A percentile compares a stretch with the other conserved stretches of the same genome.
Conservation (phyloP, 352 stramenopile species). For the Blastocystis sp. region DNA sequence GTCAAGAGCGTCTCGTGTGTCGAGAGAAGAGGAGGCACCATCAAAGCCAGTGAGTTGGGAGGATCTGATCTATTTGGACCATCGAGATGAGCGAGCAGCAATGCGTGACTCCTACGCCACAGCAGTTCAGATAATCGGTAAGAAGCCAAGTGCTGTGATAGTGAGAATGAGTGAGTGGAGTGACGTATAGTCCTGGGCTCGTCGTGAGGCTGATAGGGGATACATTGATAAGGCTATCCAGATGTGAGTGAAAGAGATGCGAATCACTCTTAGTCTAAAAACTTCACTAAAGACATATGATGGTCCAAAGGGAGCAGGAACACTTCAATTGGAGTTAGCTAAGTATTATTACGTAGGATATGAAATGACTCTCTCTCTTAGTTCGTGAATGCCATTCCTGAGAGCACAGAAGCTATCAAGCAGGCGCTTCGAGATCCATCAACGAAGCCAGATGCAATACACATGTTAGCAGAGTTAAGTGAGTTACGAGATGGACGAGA, state of each 20-base stretch:
- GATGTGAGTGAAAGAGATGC: not conserved
- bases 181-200: not conserved
- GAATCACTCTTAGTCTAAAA: not conserved
- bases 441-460: not conserved
- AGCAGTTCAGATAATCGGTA: not conserved
- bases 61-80: conserved; percentile 4
- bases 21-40: too few species aligned
- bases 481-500: not conserved
- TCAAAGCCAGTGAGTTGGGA: not conserved
- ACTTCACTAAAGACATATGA: not conserved
- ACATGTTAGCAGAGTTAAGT: not conserved
- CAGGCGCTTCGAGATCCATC: not conserved
- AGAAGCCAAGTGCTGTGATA: not conserved
- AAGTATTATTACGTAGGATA: not conserved
- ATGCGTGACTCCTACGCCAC: not conserved
- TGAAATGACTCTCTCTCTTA: not conserved
- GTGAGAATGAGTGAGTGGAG: too few species aligned
- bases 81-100: not conserved
- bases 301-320: not conserved
- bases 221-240: conserved; percentile 19
- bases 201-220: not conserved
- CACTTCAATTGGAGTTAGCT: not conserved
- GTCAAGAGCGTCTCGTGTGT: too few species aligned
- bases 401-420: not conserved
- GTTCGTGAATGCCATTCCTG: conserved; percentile 23